Percentiles rank a stretch among this genome's conserved stretches.
Evolutionary conservation across 768 basidiomycete species (phyloP).

Genomic region (Amanita muscaria): DNA sequence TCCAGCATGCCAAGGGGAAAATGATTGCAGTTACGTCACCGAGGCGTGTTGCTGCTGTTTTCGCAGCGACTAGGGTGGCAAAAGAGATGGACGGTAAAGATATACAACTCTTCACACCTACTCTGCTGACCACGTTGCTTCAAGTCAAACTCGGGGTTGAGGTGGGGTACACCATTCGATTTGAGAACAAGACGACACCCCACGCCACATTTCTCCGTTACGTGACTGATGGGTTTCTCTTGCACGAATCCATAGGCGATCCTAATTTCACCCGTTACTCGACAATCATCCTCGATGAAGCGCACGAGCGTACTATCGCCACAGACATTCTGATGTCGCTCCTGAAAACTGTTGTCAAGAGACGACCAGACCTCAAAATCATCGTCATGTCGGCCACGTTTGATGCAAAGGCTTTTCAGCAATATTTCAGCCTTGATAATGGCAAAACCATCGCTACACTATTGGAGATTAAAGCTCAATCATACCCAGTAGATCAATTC

Average conservation of each 20-base stretch:
- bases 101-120: neutral
- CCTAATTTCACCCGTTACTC: constrained; percentile 73
- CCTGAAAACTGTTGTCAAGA: constrained; percentile 65
- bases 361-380: constrained; percentile 74
- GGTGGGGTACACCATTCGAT: constrained; percentile 52
- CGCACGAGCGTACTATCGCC: constrained; percentile 85
- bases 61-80: constrained; percentile 85
- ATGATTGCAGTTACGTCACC: constrained; percentile 88
- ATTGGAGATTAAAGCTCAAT: constrained; percentile 75
- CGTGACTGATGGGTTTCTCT: constrained; percentile 93
- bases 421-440: constrained; percentile 53
- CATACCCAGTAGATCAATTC: constrained; percentile 82
- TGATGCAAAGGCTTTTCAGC: constrained; percentile 82
- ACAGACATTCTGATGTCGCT: constrained; percentile 92
- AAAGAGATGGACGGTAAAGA: constrained; percentile 86
- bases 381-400: constrained; percentile 94
- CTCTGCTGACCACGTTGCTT: neutral
- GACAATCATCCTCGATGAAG: constrained; percentile 92
- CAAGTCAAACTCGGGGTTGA: constrained; percentile 76
- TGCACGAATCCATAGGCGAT: constrained; percentile 89
- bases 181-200: constrained; percentile 79
- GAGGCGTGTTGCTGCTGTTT: constrained; percentile 83
- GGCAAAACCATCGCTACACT: constrained; percentile 41
- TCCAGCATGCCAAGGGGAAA: constrained; percentile 74
- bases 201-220: constrained; percentile 86